These are phyloP conservation scores for Lolium perenne DNA, from an alignment of 176 grass and related monocot species.

Conservation along the genomic window DNA sequence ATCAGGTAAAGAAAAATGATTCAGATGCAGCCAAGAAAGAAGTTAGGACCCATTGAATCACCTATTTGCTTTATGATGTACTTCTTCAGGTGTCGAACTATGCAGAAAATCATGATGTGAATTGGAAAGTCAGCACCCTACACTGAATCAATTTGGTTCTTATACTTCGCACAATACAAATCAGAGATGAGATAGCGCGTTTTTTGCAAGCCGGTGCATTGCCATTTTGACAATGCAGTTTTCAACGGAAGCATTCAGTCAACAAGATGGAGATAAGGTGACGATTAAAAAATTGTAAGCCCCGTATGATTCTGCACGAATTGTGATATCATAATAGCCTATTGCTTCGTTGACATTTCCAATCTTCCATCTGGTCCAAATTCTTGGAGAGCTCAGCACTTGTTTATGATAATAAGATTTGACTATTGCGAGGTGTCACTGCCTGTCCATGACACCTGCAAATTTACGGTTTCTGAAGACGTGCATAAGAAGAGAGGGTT, in stretches of 20 bases:
- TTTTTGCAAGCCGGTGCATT: background rate
- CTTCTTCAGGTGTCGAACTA: constrained; percentile 50
- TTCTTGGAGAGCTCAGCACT: constrained; percentile 2
- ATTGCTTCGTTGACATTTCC: constrained; percentile 25
- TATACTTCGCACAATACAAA: constrained; percentile 27
- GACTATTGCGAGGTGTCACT: constrained; percentile 22
- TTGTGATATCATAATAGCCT: constrained; percentile 8
- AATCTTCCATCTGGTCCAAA: background rate
- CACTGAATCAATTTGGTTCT: background rate
- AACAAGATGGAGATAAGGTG: background rate
- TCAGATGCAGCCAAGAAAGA: background rate
- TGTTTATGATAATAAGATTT: constrained; percentile 29
- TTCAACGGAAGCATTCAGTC: constrained; percentile 29
- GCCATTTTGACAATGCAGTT: background rate
- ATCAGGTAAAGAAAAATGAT: background rate
- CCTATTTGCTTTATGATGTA: constrained; percentile 69
- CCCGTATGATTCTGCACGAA: background rate
- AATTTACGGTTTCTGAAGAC: background rate
- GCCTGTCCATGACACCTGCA: constrained; percentile 3
- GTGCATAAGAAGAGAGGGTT: background rate
- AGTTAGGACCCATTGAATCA: constrained; percentile 11
- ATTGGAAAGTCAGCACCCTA: background rate
- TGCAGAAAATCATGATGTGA: constrained; percentile 56
- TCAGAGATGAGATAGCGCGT: constrained; percentile 28
- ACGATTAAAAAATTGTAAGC: background rate